Evolutionary conservation across 2,329 filamentous ascomycete genomes (phyloP), one percentile per base, ranked within the genome.

Genomic region (Cadophora malorum): DNA sequence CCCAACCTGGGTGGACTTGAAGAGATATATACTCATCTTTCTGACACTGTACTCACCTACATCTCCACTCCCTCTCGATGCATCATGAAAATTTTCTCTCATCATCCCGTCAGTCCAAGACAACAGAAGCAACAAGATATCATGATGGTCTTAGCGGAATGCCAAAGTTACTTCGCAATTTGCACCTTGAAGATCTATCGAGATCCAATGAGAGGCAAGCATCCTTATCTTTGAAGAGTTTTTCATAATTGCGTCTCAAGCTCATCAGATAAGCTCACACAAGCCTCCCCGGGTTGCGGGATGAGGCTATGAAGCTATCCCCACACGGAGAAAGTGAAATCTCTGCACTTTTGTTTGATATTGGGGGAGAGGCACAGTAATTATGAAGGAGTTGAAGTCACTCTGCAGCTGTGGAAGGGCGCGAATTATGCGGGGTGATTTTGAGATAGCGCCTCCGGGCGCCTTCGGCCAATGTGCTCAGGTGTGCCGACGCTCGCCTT

Each of bases 31-130:
- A 38, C 35, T 38, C 35, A 38, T 38, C 12, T 10, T 38, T 38
- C 35, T 45, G 41, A 45, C 41, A 45, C 41, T 38, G 35, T 38
- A 38, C 35, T 38, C 35, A 19, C 41, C 41, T 28, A 28, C 50
- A 53, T 28, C 50, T 28, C 50, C 50, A 53, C 50, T 53, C 23
- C 50, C 50, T 53, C 50, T 53, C 50, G 23, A 53, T 53, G 50
- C 50, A 53, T 53, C 50, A 31, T 53, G 50, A 53, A 53, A 53
- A 53, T 53, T 28, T 53, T 28, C 50, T 53, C 50, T 53, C 50
- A 14, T 53, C 50, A 53, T 53, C 50, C 50, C 23, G 52, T 55
- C 52, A 33, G 5, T 12, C 28, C 52, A 16, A 38, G 19, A 58
- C 19, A 38, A 12, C 33, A 35, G n/a, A 19, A 58, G 21, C 2